Evolutionary conservation across 2,329 filamentous ascomycete species (phyloP).

Genomic region (Septoria linicola): DNA sequence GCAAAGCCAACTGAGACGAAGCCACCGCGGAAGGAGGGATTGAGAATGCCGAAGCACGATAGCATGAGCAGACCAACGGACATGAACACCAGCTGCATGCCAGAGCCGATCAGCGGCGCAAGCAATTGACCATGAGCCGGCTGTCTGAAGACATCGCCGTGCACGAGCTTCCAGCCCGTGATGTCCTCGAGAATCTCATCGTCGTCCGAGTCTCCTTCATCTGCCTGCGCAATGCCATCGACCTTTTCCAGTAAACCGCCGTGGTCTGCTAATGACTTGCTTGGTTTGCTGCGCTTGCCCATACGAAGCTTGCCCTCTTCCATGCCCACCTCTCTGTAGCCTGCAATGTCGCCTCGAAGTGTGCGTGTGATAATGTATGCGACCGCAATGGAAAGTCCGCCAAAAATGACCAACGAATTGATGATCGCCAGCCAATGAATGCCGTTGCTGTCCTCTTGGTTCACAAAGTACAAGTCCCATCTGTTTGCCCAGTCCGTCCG

Average conservation of each 20-base stretch:
- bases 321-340: slow-evolving; percentile 62
- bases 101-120: slow-evolving; percentile 78
- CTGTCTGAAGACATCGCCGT: slow-evolving; percentile 81
- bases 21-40: slow-evolving; percentile 85
- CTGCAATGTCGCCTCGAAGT: slow-evolving; percentile 74
- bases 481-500: slow-evolving; percentile 77
- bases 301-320: slow-evolving; percentile 65
- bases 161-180: slow-evolving; percentile 83
- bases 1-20: slow-evolving; percentile 82
- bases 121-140: slow-evolving; percentile 70
- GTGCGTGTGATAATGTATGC: slow-evolving; percentile 79
- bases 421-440: slow-evolving; percentile 88
- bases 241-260: slow-evolving; percentile 44
- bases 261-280: slow-evolving; percentile 42
- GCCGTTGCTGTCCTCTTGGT: slow-evolving; percentile 75
- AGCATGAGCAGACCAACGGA: slow-evolving; percentile 58
- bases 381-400: slow-evolving; percentile 73
- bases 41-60: slow-evolving; percentile 73
- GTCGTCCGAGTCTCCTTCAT: slow-evolving; percentile 58
- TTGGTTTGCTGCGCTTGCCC: slow-evolving; percentile 51
- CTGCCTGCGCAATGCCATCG: slow-evolving; percentile 52
- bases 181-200: slow-evolving; percentile 75
- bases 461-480: slow-evolving; percentile 88
- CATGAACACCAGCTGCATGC: slow-evolving; percentile 85
- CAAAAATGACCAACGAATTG: slow-evolving; percentile 82